Evolutionary conservation across 83 land plant genomes (phyloP).

Genomic region (Isoetes engelmannii): DNA sequence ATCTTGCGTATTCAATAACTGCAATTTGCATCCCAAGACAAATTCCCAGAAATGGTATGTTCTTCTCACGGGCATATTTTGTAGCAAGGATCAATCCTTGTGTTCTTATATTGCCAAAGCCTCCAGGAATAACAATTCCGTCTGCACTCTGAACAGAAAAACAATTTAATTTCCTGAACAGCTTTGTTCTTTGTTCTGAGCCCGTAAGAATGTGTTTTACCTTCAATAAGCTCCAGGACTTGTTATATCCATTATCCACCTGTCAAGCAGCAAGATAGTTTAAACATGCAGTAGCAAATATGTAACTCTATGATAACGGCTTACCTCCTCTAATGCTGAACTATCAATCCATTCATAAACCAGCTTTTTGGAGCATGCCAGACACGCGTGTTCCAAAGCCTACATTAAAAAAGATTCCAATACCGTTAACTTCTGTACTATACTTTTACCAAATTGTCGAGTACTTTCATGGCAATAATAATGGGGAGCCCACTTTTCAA

Average conservation of each 20-base stretch:
- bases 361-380: background rate
- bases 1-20: background rate
- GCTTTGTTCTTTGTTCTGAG: background rate
- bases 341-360: background rate
- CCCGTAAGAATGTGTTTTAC: background rate
- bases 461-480: background rate
- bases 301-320: background rate
- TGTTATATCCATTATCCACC: background rate
- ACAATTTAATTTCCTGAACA: background rate
- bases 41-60: background rate
- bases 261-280: background rate
- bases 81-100: constrained; percentile 1
- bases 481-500: background rate
- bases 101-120: background rate
- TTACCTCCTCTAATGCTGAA: background rate
- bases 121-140: constrained; percentile 1
- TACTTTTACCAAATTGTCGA: too few relatives aligned
- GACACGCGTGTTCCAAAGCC: background rate
- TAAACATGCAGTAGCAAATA: background rate
- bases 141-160: background rate
- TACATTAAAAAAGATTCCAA: background rate
- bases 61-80: constrained; percentile 1
- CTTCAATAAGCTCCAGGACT: background rate
- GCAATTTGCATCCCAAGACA: constrained; percentile 4
- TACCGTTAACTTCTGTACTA: too few relatives aligned